Percentiles rank a stretch among this genome's conserved stretches.
phyloP scores from a whole-genome alignment of 1,284 basidiomycete genomes.

The Golubevia pallescens region DNA sequence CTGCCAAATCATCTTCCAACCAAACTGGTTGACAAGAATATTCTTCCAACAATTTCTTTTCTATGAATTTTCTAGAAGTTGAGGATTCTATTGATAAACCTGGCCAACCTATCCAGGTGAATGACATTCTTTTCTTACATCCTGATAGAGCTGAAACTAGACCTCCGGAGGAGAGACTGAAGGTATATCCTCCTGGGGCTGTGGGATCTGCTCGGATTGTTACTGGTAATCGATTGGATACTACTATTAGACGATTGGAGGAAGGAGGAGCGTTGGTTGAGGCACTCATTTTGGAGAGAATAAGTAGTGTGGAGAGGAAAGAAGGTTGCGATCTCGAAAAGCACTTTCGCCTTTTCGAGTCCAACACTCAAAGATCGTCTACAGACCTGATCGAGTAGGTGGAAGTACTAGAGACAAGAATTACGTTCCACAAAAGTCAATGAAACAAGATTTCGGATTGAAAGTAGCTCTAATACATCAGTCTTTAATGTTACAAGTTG shows the following conservation, averaged over 20 bases:
- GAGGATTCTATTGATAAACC: slow-evolving; percentile 46
- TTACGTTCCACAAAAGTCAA: too few species aligned
- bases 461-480: too few species aligned
- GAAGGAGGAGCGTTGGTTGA: too few species aligned
- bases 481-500: too few species aligned
- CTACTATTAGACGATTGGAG: slow-evolving; percentile 49
- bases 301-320: too few species aligned
- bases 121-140: slow-evolving; percentile 58
- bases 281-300: too few species aligned
- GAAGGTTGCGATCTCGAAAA: too few species aligned
- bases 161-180: slow-evolving; percentile 55
- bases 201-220: slow-evolving; percentile 59
- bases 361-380: too few species aligned
- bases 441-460: too few species aligned
- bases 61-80: slow-evolving; percentile 51
- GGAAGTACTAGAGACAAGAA: too few species aligned
- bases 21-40: slow-evolving; percentile 98
- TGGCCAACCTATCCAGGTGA: slow-evolving; percentile 64
- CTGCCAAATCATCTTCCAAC: slow-evolving; percentile 94
- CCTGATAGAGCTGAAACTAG: slow-evolving; percentile 60
- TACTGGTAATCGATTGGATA: slow-evolving; percentile 63
- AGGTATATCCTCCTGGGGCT: slow-evolving; percentile 55
- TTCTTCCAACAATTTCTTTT: slow-evolving; percentile 82
- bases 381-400: too few species aligned
- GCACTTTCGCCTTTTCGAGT: too few species aligned